Base-by-base conservation (phyloP, 192 early-diverging fungal genomes). In the Entomortierella lignicola region DNA sequence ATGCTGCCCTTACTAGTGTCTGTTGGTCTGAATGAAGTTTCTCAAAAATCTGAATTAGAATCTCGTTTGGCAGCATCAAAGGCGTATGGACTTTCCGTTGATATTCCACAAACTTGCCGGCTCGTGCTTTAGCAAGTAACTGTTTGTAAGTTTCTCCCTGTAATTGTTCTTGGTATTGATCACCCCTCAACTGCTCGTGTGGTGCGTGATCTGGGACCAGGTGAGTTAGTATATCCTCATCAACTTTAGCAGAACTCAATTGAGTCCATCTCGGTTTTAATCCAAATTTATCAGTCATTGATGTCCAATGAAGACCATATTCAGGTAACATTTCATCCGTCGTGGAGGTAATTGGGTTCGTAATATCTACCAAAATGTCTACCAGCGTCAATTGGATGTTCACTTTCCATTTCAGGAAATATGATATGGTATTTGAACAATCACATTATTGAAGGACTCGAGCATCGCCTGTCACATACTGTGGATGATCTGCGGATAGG, bases 21-120 rank as follows among this genome's bases (percentile, higher is more conserved):
- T 56, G 25, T 52, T 83, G 85, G 39, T 53, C 64, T 5, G 39
- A 43, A 13, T 23, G 23, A 0, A 86, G 60, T 42, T 80, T 69
- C 32, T 56, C 67, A 31, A 86, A 80, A 47, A 86, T 71, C 57
- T 86, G 70, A n/a, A 74, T 65, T 50, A 86, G 43, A 20, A 86
- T 34, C 57, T 86, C 85, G n/a, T 71, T 56, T 5, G 85, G 85
- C n/a, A 86, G 71, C 34, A 31, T 15, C 12, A 37, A 20, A 11
- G 31, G 31, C 0, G 55, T 29, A 8, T 34, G 10, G n/a, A 4
- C 10, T 8, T 27, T 11, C 23, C 27, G 17, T 17, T 12, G 30
- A 15, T 26, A 26, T 7, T 67, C n/a, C 32, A 63, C 69, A 8
- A 6, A 29, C 27, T 72, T 72, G 12, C 47, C 70, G 27, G 70